These are phyloP conservation scores for Botrytis medusae DNA, from an alignment of 2,329 filamentous ascomycete genomes.

Conservation along the genomic window DNA sequence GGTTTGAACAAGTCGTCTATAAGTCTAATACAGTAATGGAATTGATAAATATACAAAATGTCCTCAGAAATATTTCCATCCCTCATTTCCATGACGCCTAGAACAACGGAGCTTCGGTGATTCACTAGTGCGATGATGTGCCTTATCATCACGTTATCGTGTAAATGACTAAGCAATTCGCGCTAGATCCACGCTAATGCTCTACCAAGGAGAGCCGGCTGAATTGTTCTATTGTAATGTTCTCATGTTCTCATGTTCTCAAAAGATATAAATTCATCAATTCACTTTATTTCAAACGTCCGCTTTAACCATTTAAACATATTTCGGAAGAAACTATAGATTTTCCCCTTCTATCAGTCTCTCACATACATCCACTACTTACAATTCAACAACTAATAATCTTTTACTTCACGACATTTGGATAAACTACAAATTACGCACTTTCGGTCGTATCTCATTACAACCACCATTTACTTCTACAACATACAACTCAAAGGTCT, in stretches of 20 bases:
- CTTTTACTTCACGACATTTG: neutral
- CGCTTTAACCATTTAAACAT: neutral
- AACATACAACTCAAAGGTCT: neutral
- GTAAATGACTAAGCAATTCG: neutral
- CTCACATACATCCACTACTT: neutral
- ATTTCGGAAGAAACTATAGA: neutral
- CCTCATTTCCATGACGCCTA: slow-evolving; percentile 10
- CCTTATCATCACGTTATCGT: slow-evolving; percentile 7
- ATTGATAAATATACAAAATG: neutral
- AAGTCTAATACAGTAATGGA: neutral
- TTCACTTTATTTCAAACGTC: neutral
- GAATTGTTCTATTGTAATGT: slow-evolving; percentile 5
- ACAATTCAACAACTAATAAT: slow-evolving; percentile 1
- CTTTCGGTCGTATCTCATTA: neutral
- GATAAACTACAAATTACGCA: slow-evolving; percentile 5
- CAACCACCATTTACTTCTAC: neutral
- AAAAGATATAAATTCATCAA: neutral
- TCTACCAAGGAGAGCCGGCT: slow-evolving; percentile 17
- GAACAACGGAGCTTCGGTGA: slow-evolving; percentile 3
- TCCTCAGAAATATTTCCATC: neutral
- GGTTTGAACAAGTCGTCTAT: neutral
- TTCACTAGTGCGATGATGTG: neutral
- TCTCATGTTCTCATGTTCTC: neutral
- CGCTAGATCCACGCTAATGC: slow-evolving; percentile 15
- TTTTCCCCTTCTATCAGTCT: neutral